Evolutionary conservation across 345 rosid genomes (phyloP), one percentile per base, ranked within the genome.

Genomic region (Corchorus capsularis): DNA sequence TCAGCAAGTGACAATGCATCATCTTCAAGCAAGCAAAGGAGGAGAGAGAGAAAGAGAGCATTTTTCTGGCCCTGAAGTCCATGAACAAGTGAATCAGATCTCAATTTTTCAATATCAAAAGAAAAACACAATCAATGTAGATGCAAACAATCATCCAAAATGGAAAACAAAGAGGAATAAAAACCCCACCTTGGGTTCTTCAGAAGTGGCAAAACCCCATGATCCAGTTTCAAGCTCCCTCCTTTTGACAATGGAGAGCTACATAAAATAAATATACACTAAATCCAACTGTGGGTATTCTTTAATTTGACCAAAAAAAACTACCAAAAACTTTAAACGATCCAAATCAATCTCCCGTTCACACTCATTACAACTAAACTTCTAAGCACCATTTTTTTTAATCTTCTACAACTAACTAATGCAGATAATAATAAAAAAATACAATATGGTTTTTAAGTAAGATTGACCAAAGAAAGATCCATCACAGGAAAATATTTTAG

Each of bases 161-260:
- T 4, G 12, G 53, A 50, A 60, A 72, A 59, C 8, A 47, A 59
- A n/a, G 13, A 20, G 4, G 45, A 19, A 15, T 15, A 35, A 54
- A 78, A 62, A 55, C 16, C 78, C 76, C 56, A 85, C 87, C 81
- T 56, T 69, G 73, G 65, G 71, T 70, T 72, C 52, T 80, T 78
- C 67, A 80, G 49, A 61, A 56, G 53, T 57, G 27, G 75, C 61
- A 74, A 64, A 68, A 61, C 39, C 73, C 72, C 74, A 70, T 37
- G 56, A 73, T 73, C 43, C 69, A 57, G 27, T 13, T 6, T 2
- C 64, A 49, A 52, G 73, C 20, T 69, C 61, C 73, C 35, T 69
- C 61, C 47, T 52, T 53, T 15, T 52, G 77, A 55, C 63, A 78
- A 78, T 75, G 82, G 82, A 11, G 60, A 15, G 27, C 60, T 5